Evolutionary conservation across 2,329 filamentous ascomycete genomes (phyloP).

Genomic region (Lachnellula willkommii): DNA sequence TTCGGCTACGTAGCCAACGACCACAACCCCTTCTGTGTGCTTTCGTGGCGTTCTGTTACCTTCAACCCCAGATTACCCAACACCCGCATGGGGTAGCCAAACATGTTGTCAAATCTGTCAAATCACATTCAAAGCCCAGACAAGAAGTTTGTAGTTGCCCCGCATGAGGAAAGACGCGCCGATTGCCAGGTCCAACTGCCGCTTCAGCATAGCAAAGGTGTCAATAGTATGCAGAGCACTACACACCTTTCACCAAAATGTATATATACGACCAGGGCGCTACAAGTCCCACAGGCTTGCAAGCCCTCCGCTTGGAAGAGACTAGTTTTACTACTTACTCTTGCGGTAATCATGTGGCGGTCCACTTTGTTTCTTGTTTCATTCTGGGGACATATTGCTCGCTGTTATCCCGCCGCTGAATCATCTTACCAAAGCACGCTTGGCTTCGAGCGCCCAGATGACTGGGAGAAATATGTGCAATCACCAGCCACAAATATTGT

Average conservation of each 20-base stretch:
- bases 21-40: not conserved
- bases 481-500: constrained; percentile 33
- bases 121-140: not conserved
- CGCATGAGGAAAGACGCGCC: not conserved
- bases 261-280: constrained; percentile 5
- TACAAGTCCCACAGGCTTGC: not conserved
- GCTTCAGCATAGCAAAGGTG: not conserved
- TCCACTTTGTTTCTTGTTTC: constrained; percentile 1
- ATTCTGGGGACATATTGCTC: constrained; percentile 3
- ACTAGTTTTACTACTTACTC: not conserved
- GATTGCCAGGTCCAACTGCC: constrained; percentile 4
- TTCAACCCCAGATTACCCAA: not conserved
- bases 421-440: not conserved
- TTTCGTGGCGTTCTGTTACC: not conserved
- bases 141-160: constrained; percentile 3
- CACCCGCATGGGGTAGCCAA: not conserved
- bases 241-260: not conserved
- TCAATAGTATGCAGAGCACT: not conserved
- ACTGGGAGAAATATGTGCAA: constrained; percentile 39
- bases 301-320: not conserved
- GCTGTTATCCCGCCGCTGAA: not conserved
- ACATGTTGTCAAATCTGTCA: not conserved
- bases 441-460: not conserved
- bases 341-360: constrained; percentile 5
- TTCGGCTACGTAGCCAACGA: not conserved